Evolutionary conservation across 345 rosid species (phyloP).

Genomic region (Hypericum androsaemum): DNA sequence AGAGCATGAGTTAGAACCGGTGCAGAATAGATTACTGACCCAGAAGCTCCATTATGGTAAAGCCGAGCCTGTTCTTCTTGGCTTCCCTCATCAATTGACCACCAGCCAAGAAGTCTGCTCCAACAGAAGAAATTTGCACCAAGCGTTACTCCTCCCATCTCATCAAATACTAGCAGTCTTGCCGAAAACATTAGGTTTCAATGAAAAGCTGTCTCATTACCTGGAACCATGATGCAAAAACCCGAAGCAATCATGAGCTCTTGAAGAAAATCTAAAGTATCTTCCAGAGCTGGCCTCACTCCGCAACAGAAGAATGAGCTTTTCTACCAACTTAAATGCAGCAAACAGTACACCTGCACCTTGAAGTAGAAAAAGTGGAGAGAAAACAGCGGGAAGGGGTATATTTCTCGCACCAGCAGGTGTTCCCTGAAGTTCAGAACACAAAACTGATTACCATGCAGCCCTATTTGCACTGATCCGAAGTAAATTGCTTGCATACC

Average conservation of each 20-base stretch:
- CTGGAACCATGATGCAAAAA: conserved; percentile 96
- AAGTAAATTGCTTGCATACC: conserved; percentile 33
- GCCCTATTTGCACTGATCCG: conserved; percentile 9
- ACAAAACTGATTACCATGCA: conserved; percentile 15
- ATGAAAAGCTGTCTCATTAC: conserved; percentile 27
- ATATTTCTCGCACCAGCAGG: conserved; percentile 68
- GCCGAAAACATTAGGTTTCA: neutral
- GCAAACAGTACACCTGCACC: conserved; percentile 80
- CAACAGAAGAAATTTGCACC: conserved; percentile 13
- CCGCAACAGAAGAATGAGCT: conserved; percentile 52
- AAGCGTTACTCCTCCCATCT: conserved; percentile 1
- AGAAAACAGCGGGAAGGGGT: conserved; percentile 70
- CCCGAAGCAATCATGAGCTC: conserved; percentile 71
- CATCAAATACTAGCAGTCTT: conserved; percentile 8
- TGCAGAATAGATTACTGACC: conserved; percentile 34
- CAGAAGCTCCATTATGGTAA: conserved; percentile 52
- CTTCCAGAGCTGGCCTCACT: conserved; percentile 65
- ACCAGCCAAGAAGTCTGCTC: conserved; percentile 90
- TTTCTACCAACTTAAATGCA: conserved; percentile 64
- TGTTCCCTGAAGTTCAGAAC: conserved; percentile 62
- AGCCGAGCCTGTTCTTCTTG: conserved; percentile 85
- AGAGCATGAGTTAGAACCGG: no score
- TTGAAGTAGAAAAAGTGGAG: conserved; percentile 84
- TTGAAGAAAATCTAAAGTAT: conserved; percentile 61
- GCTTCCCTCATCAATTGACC: conserved; percentile 98